Evolutionary conservation across 192 early-diverging fungal species (phyloP).

Genomic region (Radiomyces spectabilis): DNA sequence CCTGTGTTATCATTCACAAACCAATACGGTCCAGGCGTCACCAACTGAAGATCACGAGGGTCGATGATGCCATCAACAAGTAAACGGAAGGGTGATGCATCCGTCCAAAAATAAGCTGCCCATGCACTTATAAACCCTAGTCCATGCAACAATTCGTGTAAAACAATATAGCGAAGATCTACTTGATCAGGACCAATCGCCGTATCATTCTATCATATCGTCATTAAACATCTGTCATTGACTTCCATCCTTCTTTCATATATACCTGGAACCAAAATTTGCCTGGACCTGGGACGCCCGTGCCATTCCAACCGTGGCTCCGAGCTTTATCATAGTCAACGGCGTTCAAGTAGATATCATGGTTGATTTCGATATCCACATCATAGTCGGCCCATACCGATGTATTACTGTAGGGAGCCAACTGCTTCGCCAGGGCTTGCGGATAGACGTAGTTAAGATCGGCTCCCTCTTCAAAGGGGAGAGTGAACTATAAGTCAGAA

Average conservation of each 20-base stretch:
- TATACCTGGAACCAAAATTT: constrained; percentile 18
- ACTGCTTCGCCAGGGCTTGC: constrained; percentile 27
- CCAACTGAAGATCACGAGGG: constrained; percentile 2
- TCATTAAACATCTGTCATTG: not conserved
- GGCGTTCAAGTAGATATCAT: constrained; percentile 20
- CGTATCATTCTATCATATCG: constrained; percentile 4
- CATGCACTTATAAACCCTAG: constrained; percentile 24
- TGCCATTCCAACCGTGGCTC: constrained; percentile 22
- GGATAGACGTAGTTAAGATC: constrained; percentile 28
- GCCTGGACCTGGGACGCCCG: constrained; percentile 11
- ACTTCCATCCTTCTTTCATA: not conserved
- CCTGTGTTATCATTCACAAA: constrained; percentile 12
- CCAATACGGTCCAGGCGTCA: constrained; percentile 15
- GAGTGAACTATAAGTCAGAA: constrained; percentile 14
- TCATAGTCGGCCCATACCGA: constrained; percentile 18
- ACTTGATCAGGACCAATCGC: constrained; percentile 14
- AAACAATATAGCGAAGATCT: constrained; percentile 18
- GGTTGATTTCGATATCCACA: constrained; percentile 24
- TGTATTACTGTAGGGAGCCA: constrained; percentile 13
- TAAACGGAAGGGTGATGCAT: constrained; percentile 7
- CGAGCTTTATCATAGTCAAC: constrained; percentile 2
- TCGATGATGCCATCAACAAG: constrained; percentile 14
- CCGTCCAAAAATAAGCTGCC: constrained; percentile 18
- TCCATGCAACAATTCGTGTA: constrained; percentile 26
- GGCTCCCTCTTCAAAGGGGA: constrained; percentile 18